These are phyloP conservation scores for Phascolomyces articulosus DNA, from an alignment of 371 early-diverging fungal genomes.

Conservation along the genomic window DNA sequence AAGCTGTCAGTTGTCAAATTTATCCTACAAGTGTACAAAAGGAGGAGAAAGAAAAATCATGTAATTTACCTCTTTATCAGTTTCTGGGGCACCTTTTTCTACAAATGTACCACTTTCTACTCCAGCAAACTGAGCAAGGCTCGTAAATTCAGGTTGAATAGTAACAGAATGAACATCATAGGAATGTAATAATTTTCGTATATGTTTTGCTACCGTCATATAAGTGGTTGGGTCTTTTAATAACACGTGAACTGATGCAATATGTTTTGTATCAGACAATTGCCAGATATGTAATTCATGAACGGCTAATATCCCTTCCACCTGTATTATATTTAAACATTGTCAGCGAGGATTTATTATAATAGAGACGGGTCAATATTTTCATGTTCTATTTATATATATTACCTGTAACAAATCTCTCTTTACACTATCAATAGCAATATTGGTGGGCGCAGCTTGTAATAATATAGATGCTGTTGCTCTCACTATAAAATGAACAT, in stretches of 20 bases:
- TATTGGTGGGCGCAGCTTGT: constrained; percentile 80
- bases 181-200: constrained; percentile 76
- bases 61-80: not conserved
- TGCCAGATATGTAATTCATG: constrained; percentile 97
- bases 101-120: not conserved
- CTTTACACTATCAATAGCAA: constrained; percentile 72
- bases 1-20: not conserved
- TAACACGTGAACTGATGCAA: constrained; percentile 85
- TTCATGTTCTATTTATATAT: too few relatives aligned
- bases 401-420: constrained; percentile 49
- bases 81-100: not conserved
- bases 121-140: not conserved
- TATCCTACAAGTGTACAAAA: too few relatives aligned
- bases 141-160: constrained; percentile 85
- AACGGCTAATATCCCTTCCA: constrained; percentile 71
- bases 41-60: too few relatives aligned
- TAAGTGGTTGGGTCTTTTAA: constrained; percentile 60
- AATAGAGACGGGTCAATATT: not conserved
- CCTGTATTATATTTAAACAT: constrained; percentile 18
- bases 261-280: constrained; percentile 81
- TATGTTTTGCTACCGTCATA: constrained; percentile 65
- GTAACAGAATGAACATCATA: constrained; percentile 89
- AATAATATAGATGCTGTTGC: constrained; percentile 83
- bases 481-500: constrained; percentile 55
- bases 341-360: not conserved